These are phyloP conservation scores for Zasmidium cellare DNA, from an alignment of 2,329 filamentous ascomycete species.

Conservation along the genomic window DNA sequence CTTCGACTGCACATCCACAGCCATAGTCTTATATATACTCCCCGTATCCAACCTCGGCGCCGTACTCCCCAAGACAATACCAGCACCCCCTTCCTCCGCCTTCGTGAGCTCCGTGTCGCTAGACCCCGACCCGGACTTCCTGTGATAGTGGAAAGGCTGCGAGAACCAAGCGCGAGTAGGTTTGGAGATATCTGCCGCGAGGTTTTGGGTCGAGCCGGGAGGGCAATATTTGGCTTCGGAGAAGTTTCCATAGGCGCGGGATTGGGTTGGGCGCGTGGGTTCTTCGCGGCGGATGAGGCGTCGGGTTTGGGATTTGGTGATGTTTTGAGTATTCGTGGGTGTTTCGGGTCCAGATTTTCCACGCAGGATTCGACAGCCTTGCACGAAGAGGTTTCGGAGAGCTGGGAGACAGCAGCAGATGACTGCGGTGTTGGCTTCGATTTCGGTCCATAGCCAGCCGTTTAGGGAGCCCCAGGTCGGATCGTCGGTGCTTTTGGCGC, in stretches of 20 bases:
- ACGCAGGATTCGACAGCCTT: constrained; percentile 3
- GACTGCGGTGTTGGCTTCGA: constrained; percentile 28
- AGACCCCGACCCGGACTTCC: background rate
- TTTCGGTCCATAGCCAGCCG: constrained; percentile 28
- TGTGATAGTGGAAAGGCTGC: background rate
- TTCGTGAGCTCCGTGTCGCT: background rate
- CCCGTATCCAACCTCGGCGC: background rate
- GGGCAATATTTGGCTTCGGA: background rate
- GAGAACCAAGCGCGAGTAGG: background rate
- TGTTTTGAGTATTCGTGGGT: background rate
- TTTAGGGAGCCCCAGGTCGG: constrained; percentile 27
- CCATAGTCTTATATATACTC: background rate
- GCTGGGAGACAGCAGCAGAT: constrained; percentile 30
- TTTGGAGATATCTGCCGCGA: background rate
- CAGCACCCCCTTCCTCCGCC: background rate
- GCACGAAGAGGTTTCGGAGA: constrained; percentile 13
- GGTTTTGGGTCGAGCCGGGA: background rate
- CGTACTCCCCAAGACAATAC: background rate
- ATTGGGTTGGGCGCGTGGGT: background rate
- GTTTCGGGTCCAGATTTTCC: constrained; percentile 5
- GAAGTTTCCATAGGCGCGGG: background rate
- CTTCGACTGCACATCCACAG: background rate
- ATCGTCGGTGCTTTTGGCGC: constrained; percentile 19
- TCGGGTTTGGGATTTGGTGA: background rate
- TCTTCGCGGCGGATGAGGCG: background rate